A percentile compares a stretch with the other conserved stretches of the same genome.
phyloP scores from a whole-genome alignment of 176 grass and related monocot genomes.

The Ampelocalamus luodianensis region DNA sequence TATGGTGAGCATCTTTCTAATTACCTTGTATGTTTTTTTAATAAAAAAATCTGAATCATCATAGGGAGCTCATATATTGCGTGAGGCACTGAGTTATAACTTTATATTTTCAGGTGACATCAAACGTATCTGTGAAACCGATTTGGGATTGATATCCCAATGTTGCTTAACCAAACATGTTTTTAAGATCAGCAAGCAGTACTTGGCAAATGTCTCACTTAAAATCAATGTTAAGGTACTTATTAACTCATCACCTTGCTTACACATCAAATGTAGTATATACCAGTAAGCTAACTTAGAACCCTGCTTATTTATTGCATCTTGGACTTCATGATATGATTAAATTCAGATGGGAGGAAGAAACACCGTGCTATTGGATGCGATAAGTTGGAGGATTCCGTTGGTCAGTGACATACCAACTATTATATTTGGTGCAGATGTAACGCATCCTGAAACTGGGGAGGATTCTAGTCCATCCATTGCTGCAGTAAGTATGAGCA shows the following conservation, averaged over 20 bases:
- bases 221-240: slow-evolving; percentile 99
- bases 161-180: slow-evolving; percentile 99
- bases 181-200: slow-evolving; percentile 99
- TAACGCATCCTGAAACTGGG: slow-evolving; percentile 99
- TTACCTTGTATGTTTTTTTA: neutral
- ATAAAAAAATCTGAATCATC: neutral
- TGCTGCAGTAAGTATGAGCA: slow-evolving; percentile 72
- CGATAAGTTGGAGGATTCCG: slow-evolving; percentile 95
- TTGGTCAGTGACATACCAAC: slow-evolving; percentile 99
- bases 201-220: slow-evolving; percentile 96
- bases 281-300: neutral
- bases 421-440: slow-evolving; percentile 99
- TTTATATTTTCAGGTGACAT: slow-evolving; percentile 78
- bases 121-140: slow-evolving; percentile 98
- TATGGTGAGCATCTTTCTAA: slow-evolving; percentile 64
- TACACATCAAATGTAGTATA: slow-evolving; percentile 25
- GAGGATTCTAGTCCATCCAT: slow-evolving; percentile 98
- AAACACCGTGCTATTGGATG: slow-evolving; percentile 96
- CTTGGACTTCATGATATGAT: slow-evolving; percentile 40
- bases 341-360: slow-evolving; percentile 89
- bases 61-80: neutral
- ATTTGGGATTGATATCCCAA: slow-evolving; percentile 97
- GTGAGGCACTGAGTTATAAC: neutral
- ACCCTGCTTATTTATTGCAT: slow-evolving; percentile 19
- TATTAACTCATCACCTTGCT: slow-evolving; percentile 2